A percentile compares a stretch with the other conserved stretches of the same genome.
These are phyloP conservation scores for Zasmidium angulare DNA, from an alignment of 2,329 filamentous ascomycete genomes.

Conservation along the genomic window DNA sequence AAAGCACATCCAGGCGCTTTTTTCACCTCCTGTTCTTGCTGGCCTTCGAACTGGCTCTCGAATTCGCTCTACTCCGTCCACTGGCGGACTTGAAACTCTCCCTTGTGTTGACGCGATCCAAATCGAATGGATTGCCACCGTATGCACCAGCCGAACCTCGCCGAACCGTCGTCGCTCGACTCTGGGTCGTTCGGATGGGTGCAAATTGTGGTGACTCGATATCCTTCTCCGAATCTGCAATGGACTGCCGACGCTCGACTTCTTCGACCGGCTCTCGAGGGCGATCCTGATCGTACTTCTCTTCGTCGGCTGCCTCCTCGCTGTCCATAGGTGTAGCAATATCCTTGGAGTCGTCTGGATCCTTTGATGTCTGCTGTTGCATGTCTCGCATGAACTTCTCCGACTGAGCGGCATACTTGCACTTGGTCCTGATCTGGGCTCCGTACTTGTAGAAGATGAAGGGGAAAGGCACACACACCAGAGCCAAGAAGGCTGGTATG, in stretches of 20 bases:
- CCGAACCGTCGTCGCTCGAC: neutral
- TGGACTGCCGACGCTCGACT: constrained; percentile 14
- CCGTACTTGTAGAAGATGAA: constrained; percentile 74
- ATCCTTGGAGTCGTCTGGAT: neutral
- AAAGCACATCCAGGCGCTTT: neutral
- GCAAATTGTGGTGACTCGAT: constrained; percentile 24
- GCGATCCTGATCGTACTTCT: constrained; percentile 10
- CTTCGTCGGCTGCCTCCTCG: constrained; percentile 15
- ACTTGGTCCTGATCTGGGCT: constrained; percentile 60
- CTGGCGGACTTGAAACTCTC: constrained; percentile 41
- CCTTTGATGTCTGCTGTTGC: constrained; percentile 29
- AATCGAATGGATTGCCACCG: constrained; percentile 48
- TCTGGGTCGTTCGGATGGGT: constrained; percentile 22
- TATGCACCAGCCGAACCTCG: constrained; percentile 24
- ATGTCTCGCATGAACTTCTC: constrained; percentile 58
- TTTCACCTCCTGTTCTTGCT: neutral
- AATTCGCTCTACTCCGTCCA: constrained; percentile 2
- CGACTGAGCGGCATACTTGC: constrained; percentile 69
- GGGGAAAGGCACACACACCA: constrained; percentile 71
- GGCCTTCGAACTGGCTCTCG: neutral
- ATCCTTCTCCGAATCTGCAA: constrained; percentile 18
- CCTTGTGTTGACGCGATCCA: constrained; percentile 50
- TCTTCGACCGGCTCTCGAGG: constrained; percentile 14
- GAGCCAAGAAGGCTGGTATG: constrained; percentile 70
- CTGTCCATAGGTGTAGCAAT: constrained; percentile 4